phyloP scores from a whole-genome alignment of 139 green algal genomes.

The Eudorina sp. region DNA sequence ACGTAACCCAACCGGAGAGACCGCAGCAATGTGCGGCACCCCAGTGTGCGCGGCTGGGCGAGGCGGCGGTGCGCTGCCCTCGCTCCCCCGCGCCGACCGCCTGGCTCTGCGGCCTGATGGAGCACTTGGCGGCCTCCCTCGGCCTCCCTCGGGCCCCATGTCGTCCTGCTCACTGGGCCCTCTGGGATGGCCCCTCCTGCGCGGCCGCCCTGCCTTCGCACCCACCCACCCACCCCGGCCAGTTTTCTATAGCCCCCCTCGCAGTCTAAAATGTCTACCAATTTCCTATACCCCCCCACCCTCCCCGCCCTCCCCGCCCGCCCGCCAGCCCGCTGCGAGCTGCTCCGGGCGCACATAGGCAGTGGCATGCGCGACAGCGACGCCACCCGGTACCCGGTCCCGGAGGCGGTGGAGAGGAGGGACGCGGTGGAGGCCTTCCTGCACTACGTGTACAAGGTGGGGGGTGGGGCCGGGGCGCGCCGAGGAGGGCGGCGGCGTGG shows the following conservation, averaged over 20 bases:
- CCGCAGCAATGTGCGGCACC: no score
- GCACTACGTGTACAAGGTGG: slow-evolving; percentile 40
- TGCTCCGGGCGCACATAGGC: slow-evolving; percentile 28
- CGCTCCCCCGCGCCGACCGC: no score
- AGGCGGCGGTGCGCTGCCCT: no score
- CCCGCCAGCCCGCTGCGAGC: slow-evolving; percentile 47
- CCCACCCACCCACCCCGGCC: neutral
- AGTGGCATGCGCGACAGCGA: slow-evolving; percentile 46
- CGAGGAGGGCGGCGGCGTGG: no score
- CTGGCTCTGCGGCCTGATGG: no score
- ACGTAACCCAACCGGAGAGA: no score
- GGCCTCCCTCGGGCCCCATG: no score
- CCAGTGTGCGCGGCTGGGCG: no score
- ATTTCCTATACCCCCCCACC: neutral
- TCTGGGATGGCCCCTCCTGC: neutral
- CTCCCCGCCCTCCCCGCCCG: neutral
- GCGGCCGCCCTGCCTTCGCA: neutral
- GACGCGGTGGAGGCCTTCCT: slow-evolving; percentile 41
- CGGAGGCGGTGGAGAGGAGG: neutral
- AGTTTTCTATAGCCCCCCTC: no score
- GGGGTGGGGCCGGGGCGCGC: neutral
- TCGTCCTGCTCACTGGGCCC: no score
- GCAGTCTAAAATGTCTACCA: no score
- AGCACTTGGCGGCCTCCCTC: no score
- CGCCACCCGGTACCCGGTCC: neutral